Evolutionary conservation across 352 stramenopile genomes (phyloP).

Genomic region (Blastocystis sp.): DNA sequence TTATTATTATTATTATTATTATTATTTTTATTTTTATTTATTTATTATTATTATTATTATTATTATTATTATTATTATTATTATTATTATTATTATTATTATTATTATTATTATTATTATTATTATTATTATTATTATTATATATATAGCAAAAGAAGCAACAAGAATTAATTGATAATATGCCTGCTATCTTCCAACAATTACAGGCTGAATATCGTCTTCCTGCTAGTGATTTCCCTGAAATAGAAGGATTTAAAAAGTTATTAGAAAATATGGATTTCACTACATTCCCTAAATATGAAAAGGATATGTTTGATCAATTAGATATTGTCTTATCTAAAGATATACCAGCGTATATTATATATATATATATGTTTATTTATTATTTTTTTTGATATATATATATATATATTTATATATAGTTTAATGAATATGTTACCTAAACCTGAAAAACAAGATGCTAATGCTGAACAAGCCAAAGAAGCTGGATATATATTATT

Average conservation of each 20-base stretch:
- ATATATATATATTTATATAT: too few species aligned
- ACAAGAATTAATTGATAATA: conserved; percentile 71
- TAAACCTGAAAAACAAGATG: conserved; percentile 47
- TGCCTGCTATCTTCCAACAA: conserved; percentile 79
- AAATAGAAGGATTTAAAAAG: conserved; percentile 61
- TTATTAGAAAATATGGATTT: conserved; percentile 66
- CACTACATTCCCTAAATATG: conserved; percentile 60
- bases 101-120: too few species aligned
- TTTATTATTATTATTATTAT: too few species aligned
- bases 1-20: too few species aligned
- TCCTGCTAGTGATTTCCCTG: conserved; percentile 67
- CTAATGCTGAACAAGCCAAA: conserved; percentile 2
- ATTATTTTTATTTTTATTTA: too few species aligned
- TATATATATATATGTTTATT: too few species aligned
- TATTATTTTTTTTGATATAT: too few species aligned
- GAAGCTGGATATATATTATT: conserved; percentile 17
- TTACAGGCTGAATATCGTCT: conserved; percentile 89
- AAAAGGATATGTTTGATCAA: conserved; percentile 59
- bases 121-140: too few species aligned
- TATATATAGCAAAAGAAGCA: conserved; percentile 73
- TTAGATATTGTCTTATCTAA: conserved; percentile 63
- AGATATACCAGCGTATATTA: conserved; percentile 69
- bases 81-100: too few species aligned
- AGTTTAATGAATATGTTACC: conserved; percentile 55
- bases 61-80: too few species aligned